phyloP scores from a whole-genome alignment of 1,284 basidiomycete species.

The Cystobasidium sp. region DNA sequence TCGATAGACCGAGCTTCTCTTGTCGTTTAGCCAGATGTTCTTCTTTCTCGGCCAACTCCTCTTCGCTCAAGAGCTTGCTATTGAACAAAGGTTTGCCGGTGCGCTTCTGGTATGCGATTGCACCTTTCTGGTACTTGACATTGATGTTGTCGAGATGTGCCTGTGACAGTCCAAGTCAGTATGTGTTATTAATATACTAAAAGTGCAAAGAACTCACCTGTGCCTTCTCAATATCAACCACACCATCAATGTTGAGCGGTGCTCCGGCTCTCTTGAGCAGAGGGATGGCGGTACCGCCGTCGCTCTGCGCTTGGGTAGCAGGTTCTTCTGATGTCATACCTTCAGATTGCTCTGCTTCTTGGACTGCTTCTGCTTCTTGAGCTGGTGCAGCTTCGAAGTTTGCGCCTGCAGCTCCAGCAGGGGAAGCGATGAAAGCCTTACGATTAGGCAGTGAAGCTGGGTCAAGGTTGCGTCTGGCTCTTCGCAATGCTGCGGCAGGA shows the following conservation, averaged over 20 bases:
- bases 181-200: not conserved
- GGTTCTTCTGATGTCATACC: not conserved
- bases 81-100: slow-evolving; percentile 47
- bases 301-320: not conserved
- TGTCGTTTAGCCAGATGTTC: slow-evolving; percentile 5
- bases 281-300: slow-evolving; percentile 34
- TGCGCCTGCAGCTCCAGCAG: slow-evolving; percentile 1
- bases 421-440: slow-evolving; percentile 32
- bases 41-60: slow-evolving; percentile 37
- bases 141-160: slow-evolving; percentile 49
- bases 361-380: not conserved
- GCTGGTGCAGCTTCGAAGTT: not conserved
- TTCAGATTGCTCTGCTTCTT: too few species aligned
- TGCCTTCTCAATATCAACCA: slow-evolving; percentile 45
- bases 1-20: slow-evolving; percentile 1
- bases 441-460: slow-evolving; percentile 13
- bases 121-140: slow-evolving; percentile 49
- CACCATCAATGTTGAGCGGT: slow-evolving; percentile 47
- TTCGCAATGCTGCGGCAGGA: not conserved
- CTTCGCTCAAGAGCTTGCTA: slow-evolving; percentile 24
- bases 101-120: slow-evolving; percentile 46
- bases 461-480: slow-evolving; percentile 1
- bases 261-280: slow-evolving; percentile 45
- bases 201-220: slow-evolving; percentile 34
- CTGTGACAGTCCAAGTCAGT: slow-evolving; percentile 32